Base-by-base conservation (phyloP, 192 early-diverging fungal genomes). In the Rhizoclosmatium sp. region DNA sequence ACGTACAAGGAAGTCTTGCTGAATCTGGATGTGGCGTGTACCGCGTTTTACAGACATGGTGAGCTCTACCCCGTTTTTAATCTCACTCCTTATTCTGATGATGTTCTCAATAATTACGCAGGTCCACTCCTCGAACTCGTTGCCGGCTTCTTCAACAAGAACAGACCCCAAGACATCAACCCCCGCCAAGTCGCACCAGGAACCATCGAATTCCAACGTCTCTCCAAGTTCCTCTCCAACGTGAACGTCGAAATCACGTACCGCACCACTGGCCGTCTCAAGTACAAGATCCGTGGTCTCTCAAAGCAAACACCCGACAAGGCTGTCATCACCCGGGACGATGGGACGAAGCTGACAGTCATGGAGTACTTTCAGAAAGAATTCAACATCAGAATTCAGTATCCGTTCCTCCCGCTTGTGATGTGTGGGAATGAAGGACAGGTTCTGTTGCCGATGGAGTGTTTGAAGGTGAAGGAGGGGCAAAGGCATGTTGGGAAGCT, bases 361-460 rank as follows among this genome's bases (percentile, higher is more conserved):
- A 16, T 4, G 14, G 47, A 73, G 40, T 96, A 93, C 62, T 66
- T 80, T 31, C 80, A 86, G 46, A 51, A 62, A 14, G 48, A 75
- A 4, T 75, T 49, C 61, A 75, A 75, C 58, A 16, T 75, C 19
- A 59, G 45, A 10, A 44, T 75, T 2, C 56, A 62, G 47, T 75
- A 44, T 39, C 72, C 72, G 39, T 44, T 49, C 3, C 39, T 75
- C 3, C 72, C 58, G 31, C 23, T 75, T 45, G 56, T 75, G 2
- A 59, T 44, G 72, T 75, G 59, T 49, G 60, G 72, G 12, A 62
- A 64, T 46, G 59, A 75, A 1, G 67, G 67, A 12, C 54, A 81
- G 47, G 75, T 81, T 49, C 40, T 69, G 40, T 5, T 81, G n/a
- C 80, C 80, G 48, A 81, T 81, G 80, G 80, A 81, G 66, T 23